Evolutionary conservation across 2,329 filamentous ascomycete genomes (phyloP).

Genomic region (Botrytis tulipae): DNA sequence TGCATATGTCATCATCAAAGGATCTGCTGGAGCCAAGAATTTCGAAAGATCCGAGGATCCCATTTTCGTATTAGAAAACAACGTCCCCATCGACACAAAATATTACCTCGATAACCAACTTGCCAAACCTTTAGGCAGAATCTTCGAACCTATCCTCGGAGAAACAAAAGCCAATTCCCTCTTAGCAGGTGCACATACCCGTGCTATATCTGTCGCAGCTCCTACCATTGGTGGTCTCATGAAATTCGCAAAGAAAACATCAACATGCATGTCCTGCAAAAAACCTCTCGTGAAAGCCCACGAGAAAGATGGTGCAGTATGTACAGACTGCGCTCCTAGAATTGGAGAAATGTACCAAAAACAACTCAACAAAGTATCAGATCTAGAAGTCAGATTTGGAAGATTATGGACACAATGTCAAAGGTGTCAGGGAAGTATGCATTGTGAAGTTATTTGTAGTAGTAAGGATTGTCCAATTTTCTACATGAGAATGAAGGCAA

Average conservation of each 20-base stretch:
- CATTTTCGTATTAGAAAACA: conserved; percentile 95
- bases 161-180: conserved; percentile 86
- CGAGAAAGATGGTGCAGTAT: conserved; percentile 83
- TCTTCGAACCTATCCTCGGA: conserved; percentile 96
- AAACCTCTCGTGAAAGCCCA: conserved; percentile 81
- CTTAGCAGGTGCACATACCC: conserved; percentile 89
- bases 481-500: conserved; percentile 99
- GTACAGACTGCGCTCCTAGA: conserved; percentile 77
- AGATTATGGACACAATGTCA: conserved; percentile 98
- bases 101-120: conserved; percentile 99
- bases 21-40: conserved; percentile 83
- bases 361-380: conserved; percentile 81
- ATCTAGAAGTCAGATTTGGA: conserved; percentile 89
- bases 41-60: conserved; percentile 98
- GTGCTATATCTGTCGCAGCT: conserved; percentile 88
- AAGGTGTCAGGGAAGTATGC: conserved; percentile 94
- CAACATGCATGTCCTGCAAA: conserved; percentile 99
- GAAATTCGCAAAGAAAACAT: conserved; percentile 98
- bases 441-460: conserved; percentile 96
- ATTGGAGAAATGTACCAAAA: conserved; percentile 93
- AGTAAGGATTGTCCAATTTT: conserved; percentile 98
- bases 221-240: conserved; percentile 91
- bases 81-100: conserved; percentile 94
- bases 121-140: conserved; percentile 87
- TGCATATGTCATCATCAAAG: conserved; percentile 90